Percentiles rank a stretch among this genome's conserved stretches.
Conservation (phyloP, 371 early-diverging fungal genomes). For the Rhizopus delemar region DNA sequence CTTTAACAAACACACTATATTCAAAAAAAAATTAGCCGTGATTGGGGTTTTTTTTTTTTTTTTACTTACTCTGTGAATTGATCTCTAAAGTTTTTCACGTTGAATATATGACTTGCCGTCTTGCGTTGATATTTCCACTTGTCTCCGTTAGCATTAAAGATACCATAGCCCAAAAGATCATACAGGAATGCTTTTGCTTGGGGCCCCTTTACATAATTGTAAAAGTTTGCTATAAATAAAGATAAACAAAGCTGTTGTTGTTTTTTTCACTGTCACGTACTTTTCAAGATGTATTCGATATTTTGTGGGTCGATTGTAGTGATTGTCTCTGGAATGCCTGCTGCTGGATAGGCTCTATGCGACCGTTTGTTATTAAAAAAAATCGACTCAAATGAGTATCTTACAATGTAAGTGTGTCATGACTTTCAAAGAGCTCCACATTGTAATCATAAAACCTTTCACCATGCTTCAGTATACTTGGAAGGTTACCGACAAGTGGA, state of each 20-base stretch:
- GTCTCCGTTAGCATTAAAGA: constrained; percentile 72
- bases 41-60: neutral
- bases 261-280: neutral
- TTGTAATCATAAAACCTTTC: constrained; percentile 24
- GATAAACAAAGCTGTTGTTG: neutral
- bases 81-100: constrained; percentile 72
- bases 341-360: constrained; percentile 16
- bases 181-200: constrained; percentile 30
- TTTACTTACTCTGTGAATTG: constrained; percentile 51
- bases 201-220: constrained; percentile 61
- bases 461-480: constrained; percentile 6
- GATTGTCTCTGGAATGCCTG: constrained; percentile 18
- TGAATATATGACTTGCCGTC: constrained; percentile 69
- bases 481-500: constrained; percentile 35
- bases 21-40: neutral
- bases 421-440: neutral
- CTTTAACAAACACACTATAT: constrained; percentile 52
- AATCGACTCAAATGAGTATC: neutral
- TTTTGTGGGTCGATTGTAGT: constrained; percentile 23
- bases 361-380: neutral
- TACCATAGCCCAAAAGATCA: constrained; percentile 71
- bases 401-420: constrained; percentile 12
- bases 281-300: constrained; percentile 21
- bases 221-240: constrained; percentile 48
- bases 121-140: constrained; percentile 71